Evolutionary conservation across 257 asterid genomes (phyloP), one percentile per base, ranked within the genome.

Genomic region (Solanum pennellii): DNA sequence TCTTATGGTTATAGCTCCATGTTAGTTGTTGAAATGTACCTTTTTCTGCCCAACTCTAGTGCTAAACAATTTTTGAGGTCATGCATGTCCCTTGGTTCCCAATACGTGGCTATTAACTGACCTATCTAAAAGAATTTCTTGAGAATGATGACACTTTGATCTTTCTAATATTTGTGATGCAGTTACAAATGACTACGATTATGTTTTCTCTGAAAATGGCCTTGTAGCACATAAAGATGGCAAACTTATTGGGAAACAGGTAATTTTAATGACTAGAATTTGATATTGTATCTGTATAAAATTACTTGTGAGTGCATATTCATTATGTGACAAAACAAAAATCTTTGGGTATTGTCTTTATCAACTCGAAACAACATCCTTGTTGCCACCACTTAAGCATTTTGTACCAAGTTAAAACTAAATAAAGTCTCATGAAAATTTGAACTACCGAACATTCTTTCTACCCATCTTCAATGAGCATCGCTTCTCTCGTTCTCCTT

Each of bases 191-290:
- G 98, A 95, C 89, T 97, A 94, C 31, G 99, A 97, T 88, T 97
- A 91, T 59, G 95, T 92, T 83, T 97, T 97, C 89, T 93, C 98
- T 59, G 99, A 97, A 94, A 97, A 97, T 88, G 99, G 99, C 68
- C 98, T 97, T 20, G 98, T 97, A 87, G 99, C 99, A 79, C 92
- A 97, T 90, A 91, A 92, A 90, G 94, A 89, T 83, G 99, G 98
- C 69, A 88, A 91, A 71, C 89, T 97, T 85, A 91, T 96, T 87
- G 99, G 98, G 79, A 93, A 90, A 18, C 95, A 94, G 99, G 99
- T 97, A 91, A 82, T 39, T 16, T 52, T 97, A 92, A 82, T 44
- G 13, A 31, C 80, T n/a, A 44, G 82, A 52, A 68, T 33, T 86
- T 79, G 27, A 80, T 3, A 16, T 15, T 10, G 5, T 45, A 27